A percentile compares a stretch with the other conserved stretches of the same genome.
phyloP scores from a whole-genome alignment of 2,329 filamentous ascomycete species.

The Diaporthe caulivora region DNA sequence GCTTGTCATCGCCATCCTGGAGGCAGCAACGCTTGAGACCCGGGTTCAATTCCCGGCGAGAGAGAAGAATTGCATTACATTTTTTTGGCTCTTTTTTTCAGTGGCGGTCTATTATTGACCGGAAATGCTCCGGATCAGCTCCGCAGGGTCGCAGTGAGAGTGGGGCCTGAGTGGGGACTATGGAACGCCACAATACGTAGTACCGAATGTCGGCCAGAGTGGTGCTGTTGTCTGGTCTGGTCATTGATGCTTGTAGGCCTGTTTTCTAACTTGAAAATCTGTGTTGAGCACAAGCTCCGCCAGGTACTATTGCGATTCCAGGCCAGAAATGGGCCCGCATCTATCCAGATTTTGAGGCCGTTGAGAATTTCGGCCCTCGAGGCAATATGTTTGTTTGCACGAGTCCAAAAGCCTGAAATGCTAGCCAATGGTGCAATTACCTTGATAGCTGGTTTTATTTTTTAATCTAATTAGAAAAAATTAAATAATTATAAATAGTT shows the following conservation, averaged over 20 bases:
- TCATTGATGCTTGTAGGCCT: too few relatives aligned
- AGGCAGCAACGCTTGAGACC: slow-evolving; percentile 28
- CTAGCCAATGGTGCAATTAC: not conserved
- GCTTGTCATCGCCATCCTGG: slow-evolving; percentile 32
- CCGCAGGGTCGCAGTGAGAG: not conserved
- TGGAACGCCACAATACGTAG: not conserved
- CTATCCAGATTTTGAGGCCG: too few relatives aligned
- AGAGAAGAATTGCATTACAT: slow-evolving; percentile 18
- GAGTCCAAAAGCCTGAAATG: not conserved
- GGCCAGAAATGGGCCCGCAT: too few relatives aligned
- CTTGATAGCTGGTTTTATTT: too few relatives aligned
- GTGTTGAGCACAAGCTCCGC: too few relatives aligned
- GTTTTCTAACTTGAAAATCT: too few relatives aligned
- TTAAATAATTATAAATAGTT: too few relatives aligned
- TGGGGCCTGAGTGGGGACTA: not conserved
- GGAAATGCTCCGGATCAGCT: not conserved
- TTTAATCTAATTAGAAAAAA: too few relatives aligned
- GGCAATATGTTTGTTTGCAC: not conserved
- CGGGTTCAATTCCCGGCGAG: slow-evolving; percentile 38
- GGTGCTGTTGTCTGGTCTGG: too few relatives aligned
- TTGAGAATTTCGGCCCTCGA: too few relatives aligned
- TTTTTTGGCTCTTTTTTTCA: not conserved
- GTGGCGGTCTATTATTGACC: too few relatives aligned
- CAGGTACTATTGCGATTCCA: too few relatives aligned
- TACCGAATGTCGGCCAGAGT: not conserved